Evolutionary conservation across 179 eudicot genomes (phyloP), one percentile per base, ranked within the genome.

Genomic region (Pouteria campechiana): DNA sequence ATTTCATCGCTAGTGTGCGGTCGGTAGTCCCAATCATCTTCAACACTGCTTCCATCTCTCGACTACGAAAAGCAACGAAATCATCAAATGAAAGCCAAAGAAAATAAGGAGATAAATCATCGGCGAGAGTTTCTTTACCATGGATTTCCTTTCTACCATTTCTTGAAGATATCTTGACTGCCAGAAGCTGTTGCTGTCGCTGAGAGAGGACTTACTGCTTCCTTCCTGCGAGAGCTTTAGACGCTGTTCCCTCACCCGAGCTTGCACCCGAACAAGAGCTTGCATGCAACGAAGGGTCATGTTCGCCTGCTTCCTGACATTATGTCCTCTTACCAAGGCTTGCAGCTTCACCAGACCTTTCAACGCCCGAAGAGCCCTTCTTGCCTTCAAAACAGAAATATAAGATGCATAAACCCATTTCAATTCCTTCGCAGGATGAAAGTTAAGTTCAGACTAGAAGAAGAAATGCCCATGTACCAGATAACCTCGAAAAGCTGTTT

Each of bases 401-500:
- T n/a, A 22, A 1, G 3, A 41, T 8, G 21, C 28, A 45, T 32
- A 7, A 14, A 15, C 2, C 5, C 17, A 9, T 10, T 29, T 22
- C 1, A 19, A 30, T 32, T 3, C 1, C 9, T 48, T 23, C 13
- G 17, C 41, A 48, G 13, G 6, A 35, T n/a, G 6, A 1, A 1
- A 0, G n/a, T 5, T 28, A 32, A 33, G 14, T 21, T 8, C 20
- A 33, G 13, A 11, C 32, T 9, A 14, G 8, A 35, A 17, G 23
- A 20, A 48, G 25, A 11, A 24, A 9, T 46, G 14, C 2, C 9
- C 6, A 15, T 57, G 62, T 52, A 88, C 97, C 58, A 88, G 66
- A 54, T 84, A 84, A 39, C 95, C 95, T 69, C 95, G 75, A 60
- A 89, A 89, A 43, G 83, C 73, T 20, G 95, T 78, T 63, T 89